Percentiles rank a stretch among this genome's conserved stretches.
Conservation (phyloP, 2,329 filamentous ascomycete genomes). For the Beauveria sp. region DNA sequence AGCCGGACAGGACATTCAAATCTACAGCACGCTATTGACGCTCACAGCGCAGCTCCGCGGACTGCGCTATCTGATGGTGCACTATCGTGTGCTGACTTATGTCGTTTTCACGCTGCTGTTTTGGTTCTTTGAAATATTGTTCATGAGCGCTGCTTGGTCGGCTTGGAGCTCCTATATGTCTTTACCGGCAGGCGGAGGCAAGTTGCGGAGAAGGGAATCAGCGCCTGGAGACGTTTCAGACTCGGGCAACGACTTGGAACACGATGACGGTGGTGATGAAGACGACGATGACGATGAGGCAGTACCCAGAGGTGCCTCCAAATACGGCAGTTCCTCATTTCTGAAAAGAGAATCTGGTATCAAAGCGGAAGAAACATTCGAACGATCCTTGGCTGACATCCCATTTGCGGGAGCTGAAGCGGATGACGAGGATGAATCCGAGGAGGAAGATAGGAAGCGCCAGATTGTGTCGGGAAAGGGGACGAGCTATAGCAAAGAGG, state of each 20-base stretch:
- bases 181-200: conserved; percentile 12
- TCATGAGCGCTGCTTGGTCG: conserved; percentile 59
- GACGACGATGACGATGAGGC: conserved; percentile 32
- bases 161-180: conserved; percentile 34
- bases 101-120: conserved; percentile 62
- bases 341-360: conserved; percentile 27
- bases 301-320: conserved; percentile 24
- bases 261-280: conserved; percentile 24
- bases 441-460: conserved; percentile 1
- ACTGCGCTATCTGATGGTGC: conserved; percentile 79
- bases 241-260: conserved; percentile 14
- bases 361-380: conserved; percentile 16
- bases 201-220: conserved; percentile 5
- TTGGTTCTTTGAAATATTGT: conserved; percentile 67
- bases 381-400: conserved; percentile 25
- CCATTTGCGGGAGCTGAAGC: conserved; percentile 32
- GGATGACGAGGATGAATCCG: conserved; percentile 35
- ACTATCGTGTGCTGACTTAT: conserved; percentile 65
- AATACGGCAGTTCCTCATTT: conserved; percentile 28
- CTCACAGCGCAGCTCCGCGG: conserved; percentile 72
- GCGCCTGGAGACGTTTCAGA: conserved; percentile 11
- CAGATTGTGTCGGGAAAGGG: neutral
- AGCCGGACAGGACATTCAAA: conserved; percentile 61
- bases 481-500: conserved; percentile 8
- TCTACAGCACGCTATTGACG: conserved; percentile 62